Evolutionary conservation across 2,329 filamentous ascomycete genomes (phyloP), one percentile per base, ranked within the genome.

Genomic region (Cladophialophora immunda): DNA sequence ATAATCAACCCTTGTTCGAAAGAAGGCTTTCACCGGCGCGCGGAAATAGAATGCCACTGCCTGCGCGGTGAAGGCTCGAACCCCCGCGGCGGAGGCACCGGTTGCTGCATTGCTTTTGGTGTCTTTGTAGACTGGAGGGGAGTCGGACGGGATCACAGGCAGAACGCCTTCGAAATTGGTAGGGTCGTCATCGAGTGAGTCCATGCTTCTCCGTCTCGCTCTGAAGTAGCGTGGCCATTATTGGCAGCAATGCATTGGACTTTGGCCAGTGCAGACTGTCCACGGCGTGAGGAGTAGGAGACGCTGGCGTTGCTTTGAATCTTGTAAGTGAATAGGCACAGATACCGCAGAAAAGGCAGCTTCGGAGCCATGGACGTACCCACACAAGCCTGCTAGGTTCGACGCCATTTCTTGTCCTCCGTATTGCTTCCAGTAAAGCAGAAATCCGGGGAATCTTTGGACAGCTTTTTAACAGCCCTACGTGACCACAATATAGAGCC

Each of bases 31-130:
- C 61, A 93, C 91, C 0, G 94, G 94, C 0, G 93, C 92, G 64
- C 93, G 86, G 76, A 97, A 97, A 81, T 97, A 97, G 74, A 97
- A 97, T 27, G 93, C 90, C 62, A 97, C 86, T 73, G 93, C 84
- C 76, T 96, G 91, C 7, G 92, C 91, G 73, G 90, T 94, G 69
- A 97, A 78, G 30, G 93, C 94, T 55, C 94, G 90, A 70, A 93
- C 91, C 47, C 92, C 88, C 25, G 93, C 93, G 4, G 93, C 93
- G 25, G 92, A 93, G n/a, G 92, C 91, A 56, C 92, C 93, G 17
- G 87, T 89, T 13, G 86, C 84, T 15, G 87, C 85, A 83, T 87
- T 86, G 65, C 82, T 85, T 70, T 86, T 85, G 67, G 82, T 82
- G 63, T 84, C 84, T 68, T 77, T 76, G 56, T 74, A 75, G 41